These are phyloP conservation scores for Neonectria coccinea DNA, from an alignment of 2,329 filamentous ascomycete species.

Conservation along the genomic window DNA sequence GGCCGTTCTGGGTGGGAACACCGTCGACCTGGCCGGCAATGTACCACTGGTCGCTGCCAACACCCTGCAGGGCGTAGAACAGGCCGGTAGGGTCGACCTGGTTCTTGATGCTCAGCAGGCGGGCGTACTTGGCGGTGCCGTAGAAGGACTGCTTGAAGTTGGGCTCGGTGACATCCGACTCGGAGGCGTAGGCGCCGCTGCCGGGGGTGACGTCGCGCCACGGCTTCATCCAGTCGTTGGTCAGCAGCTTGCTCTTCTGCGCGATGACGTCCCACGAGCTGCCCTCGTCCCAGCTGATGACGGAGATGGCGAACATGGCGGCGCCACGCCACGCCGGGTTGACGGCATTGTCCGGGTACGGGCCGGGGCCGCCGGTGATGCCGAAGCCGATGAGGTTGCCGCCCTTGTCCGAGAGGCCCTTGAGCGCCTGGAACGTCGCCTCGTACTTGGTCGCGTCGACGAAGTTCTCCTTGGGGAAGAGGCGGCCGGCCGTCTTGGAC, in stretches of 20 bases:
- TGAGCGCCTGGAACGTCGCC: conserved; percentile 52
- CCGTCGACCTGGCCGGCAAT: conserved; percentile 35
- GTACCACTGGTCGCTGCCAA: conserved; percentile 41
- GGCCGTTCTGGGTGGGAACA: conserved; percentile 41
- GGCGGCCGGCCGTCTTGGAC: conserved; percentile 39
- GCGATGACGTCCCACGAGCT: conserved; percentile 31
- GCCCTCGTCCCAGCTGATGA: conserved; percentile 46
- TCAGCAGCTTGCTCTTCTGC: conserved; percentile 35
- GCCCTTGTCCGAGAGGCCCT: conserved; percentile 54
- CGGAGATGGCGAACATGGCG: conserved; percentile 52
- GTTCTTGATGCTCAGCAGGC: conserved; percentile 36
- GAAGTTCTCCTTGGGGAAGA: conserved; percentile 39
- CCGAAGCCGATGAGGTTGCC: conserved; percentile 56
- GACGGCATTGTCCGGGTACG: conserved; percentile 55
- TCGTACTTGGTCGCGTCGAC: conserved; percentile 45
- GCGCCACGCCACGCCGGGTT: conserved; percentile 63
- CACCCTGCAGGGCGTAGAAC: conserved; percentile 37
- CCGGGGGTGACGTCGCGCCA: conserved; percentile 41
- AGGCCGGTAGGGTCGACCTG: conserved; percentile 35
- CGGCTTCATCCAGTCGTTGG: conserved; percentile 43
- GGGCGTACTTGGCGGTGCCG: conserved; percentile 35
- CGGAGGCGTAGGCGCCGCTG: conserved; percentile 38
- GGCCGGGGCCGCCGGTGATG: conserved; percentile 49
- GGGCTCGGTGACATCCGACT: conserved; percentile 39
- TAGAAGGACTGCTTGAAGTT: conserved; percentile 41